These are phyloP conservation scores for Diaporthe citrichinensis DNA, from an alignment of 2,329 filamentous ascomycete species.

Conservation along the genomic window DNA sequence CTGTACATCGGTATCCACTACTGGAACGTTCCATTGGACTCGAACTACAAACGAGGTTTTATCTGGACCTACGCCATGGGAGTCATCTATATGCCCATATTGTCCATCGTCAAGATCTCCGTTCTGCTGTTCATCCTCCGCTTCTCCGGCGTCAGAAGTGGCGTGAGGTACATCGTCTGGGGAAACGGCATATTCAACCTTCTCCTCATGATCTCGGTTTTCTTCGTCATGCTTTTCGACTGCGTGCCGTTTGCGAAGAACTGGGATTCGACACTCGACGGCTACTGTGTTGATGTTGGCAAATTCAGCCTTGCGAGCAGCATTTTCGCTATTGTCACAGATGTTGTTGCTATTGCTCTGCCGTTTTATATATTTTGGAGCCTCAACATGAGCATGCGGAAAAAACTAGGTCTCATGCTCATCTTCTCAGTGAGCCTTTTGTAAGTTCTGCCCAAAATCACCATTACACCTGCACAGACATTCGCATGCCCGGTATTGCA, in stretches of 20 bases:
- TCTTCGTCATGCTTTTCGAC: constrained; percentile 57
- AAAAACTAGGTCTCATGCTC: constrained; percentile 56
- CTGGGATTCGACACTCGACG: constrained; percentile 45
- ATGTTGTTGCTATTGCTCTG: constrained; percentile 43
- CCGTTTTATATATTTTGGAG: constrained; percentile 58
- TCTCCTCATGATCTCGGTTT: constrained; percentile 52
- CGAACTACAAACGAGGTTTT: background rate
- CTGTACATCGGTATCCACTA: constrained; percentile 20
- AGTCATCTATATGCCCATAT: constrained; percentile 52
- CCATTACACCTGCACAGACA: background rate
- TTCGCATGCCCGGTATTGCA: background rate
- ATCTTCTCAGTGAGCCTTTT: constrained; percentile 51
- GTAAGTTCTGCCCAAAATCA: background rate
- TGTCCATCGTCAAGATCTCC: constrained; percentile 52
- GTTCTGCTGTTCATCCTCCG: constrained; percentile 52
- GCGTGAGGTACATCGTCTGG: constrained; percentile 49
- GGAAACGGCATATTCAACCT: constrained; percentile 46
- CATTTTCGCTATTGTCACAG: constrained; percentile 50
- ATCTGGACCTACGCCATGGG: constrained; percentile 49
- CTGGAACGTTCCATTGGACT: background rate
- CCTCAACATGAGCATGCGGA: constrained; percentile 54
- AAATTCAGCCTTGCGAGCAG: constrained; percentile 47
- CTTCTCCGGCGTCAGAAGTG: constrained; percentile 48
- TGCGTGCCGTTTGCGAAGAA: constrained; percentile 52
- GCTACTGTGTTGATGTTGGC: constrained; percentile 48